These are phyloP conservation scores for Isoetes engelmannii DNA, from an alignment of 83 land plant species.

Conservation along the genomic window DNA sequence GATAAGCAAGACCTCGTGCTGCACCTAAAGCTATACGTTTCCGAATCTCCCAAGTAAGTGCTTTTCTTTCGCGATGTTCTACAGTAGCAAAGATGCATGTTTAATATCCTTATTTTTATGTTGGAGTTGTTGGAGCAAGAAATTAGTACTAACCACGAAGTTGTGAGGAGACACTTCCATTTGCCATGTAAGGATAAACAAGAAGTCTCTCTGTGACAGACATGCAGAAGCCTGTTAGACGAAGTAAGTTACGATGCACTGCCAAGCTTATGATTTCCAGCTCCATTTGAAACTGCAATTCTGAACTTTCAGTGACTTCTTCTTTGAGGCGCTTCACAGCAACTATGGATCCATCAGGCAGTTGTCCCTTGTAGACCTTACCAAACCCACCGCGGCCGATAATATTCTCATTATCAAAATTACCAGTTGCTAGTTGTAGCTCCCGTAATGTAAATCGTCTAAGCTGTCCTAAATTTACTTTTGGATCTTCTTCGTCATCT, in stretches of 20 bases:
- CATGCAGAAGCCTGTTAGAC: constrained; percentile 38
- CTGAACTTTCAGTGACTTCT: constrained; percentile 3
- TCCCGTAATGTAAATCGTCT: constrained; percentile 21
- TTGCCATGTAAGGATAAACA: constrained; percentile 42
- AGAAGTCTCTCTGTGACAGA: constrained; percentile 30
- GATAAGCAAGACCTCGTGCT: constrained; percentile 2
- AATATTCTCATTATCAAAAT: constrained; percentile 20
- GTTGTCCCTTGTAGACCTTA: constrained; percentile 31
- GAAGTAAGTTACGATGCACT: constrained; percentile 41
- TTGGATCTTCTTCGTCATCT: background rate
- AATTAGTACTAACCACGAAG: background rate
- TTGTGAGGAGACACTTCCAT: constrained; percentile 22
- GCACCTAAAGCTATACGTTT: constrained; percentile 6
- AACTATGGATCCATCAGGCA: constrained; percentile 35
- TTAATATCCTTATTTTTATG: too few species aligned
- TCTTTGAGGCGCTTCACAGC: constrained; percentile 41
- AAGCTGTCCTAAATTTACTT: background rate
- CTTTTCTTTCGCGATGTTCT: background rate
- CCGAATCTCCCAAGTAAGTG: constrained; percentile 3
- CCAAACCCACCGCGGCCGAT: constrained; percentile 43
- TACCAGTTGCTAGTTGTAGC: constrained; percentile 28
- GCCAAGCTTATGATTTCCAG: constrained; percentile 46
- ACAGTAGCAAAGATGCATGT: too few species aligned
- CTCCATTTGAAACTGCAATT: constrained; percentile 31
- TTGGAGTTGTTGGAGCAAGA: too few species aligned